phyloP scores from a whole-genome alignment of 2,329 filamentous ascomycete genomes.

The Aspergillus sp. region DNA sequence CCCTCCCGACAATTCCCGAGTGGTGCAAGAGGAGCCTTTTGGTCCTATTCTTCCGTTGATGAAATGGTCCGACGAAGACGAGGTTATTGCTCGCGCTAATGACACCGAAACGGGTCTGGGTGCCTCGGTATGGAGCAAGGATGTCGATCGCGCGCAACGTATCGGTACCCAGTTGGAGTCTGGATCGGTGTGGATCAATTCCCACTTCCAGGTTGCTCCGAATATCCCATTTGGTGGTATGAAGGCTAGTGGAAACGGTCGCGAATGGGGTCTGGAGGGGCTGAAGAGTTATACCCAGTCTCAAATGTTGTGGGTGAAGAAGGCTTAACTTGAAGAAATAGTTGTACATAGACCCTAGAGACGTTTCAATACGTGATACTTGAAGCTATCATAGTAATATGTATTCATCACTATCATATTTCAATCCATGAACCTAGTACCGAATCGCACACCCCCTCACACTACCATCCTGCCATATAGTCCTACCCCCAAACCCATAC shows the following conservation, averaged over 20 bases:
- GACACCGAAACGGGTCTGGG: slow-evolving; percentile 54
- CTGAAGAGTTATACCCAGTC: slow-evolving; percentile 9
- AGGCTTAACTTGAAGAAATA: background rate
- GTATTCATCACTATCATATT: no score
- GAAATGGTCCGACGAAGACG: slow-evolving; percentile 60
- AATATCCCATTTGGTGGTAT: slow-evolving; percentile 4
- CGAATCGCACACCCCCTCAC: no score
- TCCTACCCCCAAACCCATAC: no score
- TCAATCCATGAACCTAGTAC: no score
- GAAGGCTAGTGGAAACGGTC: slow-evolving; percentile 1
- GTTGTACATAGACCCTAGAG: no score
- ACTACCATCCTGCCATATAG: no score
- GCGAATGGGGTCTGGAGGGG: slow-evolving; percentile 6
- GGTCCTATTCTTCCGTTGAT: slow-evolving; percentile 64
- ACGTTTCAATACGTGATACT: no score
- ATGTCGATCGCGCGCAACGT: slow-evolving; percentile 35
- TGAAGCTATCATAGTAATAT: no score
- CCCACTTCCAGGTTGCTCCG: slow-evolving; percentile 5
- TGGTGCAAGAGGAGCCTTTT: slow-evolving; percentile 62
- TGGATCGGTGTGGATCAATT: slow-evolving; percentile 8
- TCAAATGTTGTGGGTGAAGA: slow-evolving; percentile 6
- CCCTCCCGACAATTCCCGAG: slow-evolving; percentile 54
- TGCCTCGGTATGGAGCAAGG: slow-evolving; percentile 58
- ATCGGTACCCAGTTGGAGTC: background rate
- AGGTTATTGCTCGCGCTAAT: slow-evolving; percentile 59